Evolutionary conservation across 768 basidiomycete genomes (phyloP).

Genomic region (Daedaleopsis sinensis): DNA sequence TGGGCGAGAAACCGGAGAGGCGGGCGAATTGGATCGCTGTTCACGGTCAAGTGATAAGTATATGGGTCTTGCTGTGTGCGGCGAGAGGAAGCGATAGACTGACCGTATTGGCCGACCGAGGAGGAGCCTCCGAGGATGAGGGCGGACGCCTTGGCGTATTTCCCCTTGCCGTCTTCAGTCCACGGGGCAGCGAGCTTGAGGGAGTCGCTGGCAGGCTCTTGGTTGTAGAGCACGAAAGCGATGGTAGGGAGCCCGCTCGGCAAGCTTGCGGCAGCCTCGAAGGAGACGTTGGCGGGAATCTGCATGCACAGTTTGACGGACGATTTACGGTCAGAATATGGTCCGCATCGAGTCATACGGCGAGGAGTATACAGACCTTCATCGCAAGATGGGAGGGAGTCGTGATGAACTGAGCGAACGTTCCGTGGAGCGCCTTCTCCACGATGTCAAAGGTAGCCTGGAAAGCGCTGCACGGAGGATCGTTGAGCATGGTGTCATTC

Average conservation of each 20-base stretch:
- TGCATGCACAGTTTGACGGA: too few species aligned
- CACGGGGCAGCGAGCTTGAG: conserved; percentile 11
- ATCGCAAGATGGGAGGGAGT: conserved; percentile 29
- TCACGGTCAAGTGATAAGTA: too few species aligned
- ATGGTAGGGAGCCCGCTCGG: conserved; percentile 35
- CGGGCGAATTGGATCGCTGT: conserved; percentile 32
- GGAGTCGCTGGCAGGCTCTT: conserved; percentile 8
- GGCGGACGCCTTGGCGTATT: conserved; percentile 22
- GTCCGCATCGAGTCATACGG: too few species aligned
- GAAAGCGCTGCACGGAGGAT: neutral
- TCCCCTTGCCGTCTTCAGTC: conserved; percentile 11
- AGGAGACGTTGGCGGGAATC: conserved; percentile 32
- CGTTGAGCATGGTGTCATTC: too few species aligned
- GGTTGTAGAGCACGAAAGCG: conserved; percentile 31
- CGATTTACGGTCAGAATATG: too few species aligned
- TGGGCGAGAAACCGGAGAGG: conserved; percentile 32
- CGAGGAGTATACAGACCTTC: conserved; percentile 26
- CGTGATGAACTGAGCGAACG: conserved; percentile 32
- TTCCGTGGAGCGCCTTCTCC: neutral
- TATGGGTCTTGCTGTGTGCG: too few species aligned
- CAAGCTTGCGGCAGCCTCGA: conserved; percentile 35
- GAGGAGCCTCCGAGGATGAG: conserved; percentile 33
- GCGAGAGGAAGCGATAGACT: too few species aligned
- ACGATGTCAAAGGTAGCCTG: neutral
- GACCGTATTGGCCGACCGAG: conserved; percentile 35